Evolutionary conservation across 768 basidiomycete species (phyloP), one percentile per base, ranked within the genome.

Genomic region (Nidula microcarpa): DNA sequence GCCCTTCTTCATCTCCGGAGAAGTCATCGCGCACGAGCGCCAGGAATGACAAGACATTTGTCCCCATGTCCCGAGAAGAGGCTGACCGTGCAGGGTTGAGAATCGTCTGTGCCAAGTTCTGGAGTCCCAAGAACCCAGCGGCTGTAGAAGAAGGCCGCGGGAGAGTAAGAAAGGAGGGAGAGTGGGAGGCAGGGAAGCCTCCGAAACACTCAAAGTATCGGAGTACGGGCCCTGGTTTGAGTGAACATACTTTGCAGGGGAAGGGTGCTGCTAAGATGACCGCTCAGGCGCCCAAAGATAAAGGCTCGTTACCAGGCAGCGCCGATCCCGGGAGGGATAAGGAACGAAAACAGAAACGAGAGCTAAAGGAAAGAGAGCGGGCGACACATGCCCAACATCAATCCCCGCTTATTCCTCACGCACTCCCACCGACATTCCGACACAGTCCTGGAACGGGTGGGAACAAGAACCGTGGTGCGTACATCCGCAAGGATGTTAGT

Each of bases 51-150:
- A 17, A 53, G 6, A 62, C 59, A 9, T 66, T 62, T 45, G 60
- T 69, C 47, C 66, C 66, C 2, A 23, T 33, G 7, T 58, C 62
- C 10, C 57, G 57, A 33, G 66, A 69, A 34, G 66, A 68, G 39
- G 67, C 67, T 2, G 63, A 66, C 6, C 39, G 53, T 3, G 54
- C 53, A 0, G 68, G 64, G n/a, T 62, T 71, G 58, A 60, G 55
- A 54, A 70, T 77, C 34, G 64, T 79, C 32, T 78, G 75, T 55
- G 66, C 76, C 51, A 75, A 72, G 58, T 78, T 77, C 57, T 37
- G 47, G 43, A 58, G 45, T 7, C 23, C 47, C 52, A n/a, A 47
- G 54, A 36, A 9, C 46, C 2, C 23, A 30, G 23, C 23, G 23
- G 23, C 3, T 30, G 23, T 0, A 30, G 45, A 41, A 53, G 50